A percentile compares a stretch with the other conserved stretches of the same genome.
Conservation (phyloP, 164 flowering plant species). For the Macadamia tetraphylla region DNA sequence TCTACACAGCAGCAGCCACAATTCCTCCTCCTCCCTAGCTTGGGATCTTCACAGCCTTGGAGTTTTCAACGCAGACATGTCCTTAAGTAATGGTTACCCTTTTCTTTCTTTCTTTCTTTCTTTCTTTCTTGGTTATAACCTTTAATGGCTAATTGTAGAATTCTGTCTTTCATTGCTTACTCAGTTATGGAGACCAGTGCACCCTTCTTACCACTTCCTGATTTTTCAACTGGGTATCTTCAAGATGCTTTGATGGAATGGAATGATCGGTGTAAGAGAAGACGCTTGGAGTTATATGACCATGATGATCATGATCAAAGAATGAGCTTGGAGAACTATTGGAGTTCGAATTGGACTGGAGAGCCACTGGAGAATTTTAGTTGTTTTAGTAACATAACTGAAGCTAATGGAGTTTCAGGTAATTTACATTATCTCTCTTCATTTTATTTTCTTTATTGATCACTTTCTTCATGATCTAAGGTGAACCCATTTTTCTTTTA, state of each 20-base stretch:
- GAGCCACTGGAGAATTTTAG: neutral
- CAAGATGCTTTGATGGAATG: conserved; percentile 60
- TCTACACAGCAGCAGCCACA: conserved; percentile 7
- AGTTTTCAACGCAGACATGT: conserved; percentile 59
- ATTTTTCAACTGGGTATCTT: conserved; percentile 57
- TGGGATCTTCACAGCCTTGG: conserved; percentile 49
- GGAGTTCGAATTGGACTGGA: neutral
- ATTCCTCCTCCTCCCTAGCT: conserved; percentile 28
- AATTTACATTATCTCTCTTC: neutral
- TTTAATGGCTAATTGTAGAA: neutral
- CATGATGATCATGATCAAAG: conserved; percentile 10
- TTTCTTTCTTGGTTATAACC: too few relatives aligned
- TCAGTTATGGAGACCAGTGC: conserved; percentile 32
- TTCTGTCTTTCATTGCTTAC: neutral
- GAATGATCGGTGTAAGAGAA: conserved; percentile 36
- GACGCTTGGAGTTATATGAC: conserved; percentile 23
- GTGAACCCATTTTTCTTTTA: too few relatives aligned
- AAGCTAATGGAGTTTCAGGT: neutral
- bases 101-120: neutral
- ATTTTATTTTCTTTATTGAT: neutral
- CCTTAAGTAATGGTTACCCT: conserved; percentile 24
- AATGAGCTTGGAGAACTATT: neutral
- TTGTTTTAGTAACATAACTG: neutral
- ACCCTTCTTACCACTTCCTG: conserved; percentile 4
- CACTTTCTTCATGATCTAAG: too few relatives aligned